Evolutionary conservation across 73 alveolate species (phyloP).

Genomic region (Halteria grandinella): DNA sequence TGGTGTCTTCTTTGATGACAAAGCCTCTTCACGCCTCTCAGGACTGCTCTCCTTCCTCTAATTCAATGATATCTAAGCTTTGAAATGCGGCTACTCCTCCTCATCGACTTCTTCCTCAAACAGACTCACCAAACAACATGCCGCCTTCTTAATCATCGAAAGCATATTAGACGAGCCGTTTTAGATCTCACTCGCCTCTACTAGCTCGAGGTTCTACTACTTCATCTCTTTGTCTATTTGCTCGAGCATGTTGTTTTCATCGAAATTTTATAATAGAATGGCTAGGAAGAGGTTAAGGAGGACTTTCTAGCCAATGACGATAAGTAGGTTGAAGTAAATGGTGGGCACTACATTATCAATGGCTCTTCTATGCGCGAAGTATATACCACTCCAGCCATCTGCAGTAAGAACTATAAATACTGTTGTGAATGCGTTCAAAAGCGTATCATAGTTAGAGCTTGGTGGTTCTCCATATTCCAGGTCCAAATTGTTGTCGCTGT

Average conservation of each 20-base stretch:
- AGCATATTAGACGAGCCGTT: too few species aligned
- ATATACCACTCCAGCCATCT: conserved; percentile 58
- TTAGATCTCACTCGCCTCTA: too few species aligned
- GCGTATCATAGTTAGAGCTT: conserved; percentile 54
- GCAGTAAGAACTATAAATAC: conserved; percentile 55
- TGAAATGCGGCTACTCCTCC: too few species aligned
- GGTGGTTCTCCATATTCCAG: conserved; percentile 22
- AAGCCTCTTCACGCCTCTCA: too few species aligned
- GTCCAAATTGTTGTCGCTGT: background rate
- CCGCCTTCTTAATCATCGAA: too few species aligned
- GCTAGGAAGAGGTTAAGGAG: conserved; percentile 68
- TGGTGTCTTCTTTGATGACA: too few species aligned
- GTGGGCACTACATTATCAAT: conserved; percentile 4
- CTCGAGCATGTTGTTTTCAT: conserved; percentile 38
- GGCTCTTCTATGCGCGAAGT: conserved; percentile 12
- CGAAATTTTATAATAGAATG: conserved; percentile 67
- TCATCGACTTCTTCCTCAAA: too few species aligned
- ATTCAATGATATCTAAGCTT: too few species aligned
- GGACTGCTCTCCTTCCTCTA: too few species aligned
- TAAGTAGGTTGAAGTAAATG: conserved; percentile 42
- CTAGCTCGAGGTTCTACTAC: background rate
- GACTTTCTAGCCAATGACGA: conserved; percentile 50
- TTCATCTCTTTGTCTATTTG: conserved; percentile 10
- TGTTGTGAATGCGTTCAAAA: conserved; percentile 40
- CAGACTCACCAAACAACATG: too few species aligned